Evolutionary conservation across 306 rosid genomes (phyloP), one percentile per base, ranked within the genome.

Genomic region (Benincasa hispida): DNA sequence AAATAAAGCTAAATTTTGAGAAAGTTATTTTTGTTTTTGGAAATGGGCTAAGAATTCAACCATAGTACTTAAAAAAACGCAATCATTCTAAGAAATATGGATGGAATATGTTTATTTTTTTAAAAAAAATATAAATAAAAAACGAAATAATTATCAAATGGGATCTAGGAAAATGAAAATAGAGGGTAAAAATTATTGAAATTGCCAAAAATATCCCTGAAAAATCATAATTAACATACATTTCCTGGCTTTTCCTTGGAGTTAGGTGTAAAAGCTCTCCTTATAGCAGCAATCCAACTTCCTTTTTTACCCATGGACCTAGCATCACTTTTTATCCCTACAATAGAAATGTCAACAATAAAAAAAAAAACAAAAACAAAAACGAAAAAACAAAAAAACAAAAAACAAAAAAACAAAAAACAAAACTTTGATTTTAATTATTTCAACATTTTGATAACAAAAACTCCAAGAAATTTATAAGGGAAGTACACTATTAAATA

Each of bases 261-360:
- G 79, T 85, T 92, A 25, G 86, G 95, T 60, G 87, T 79, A 81
- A 94, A 92, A 76, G 86, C 95, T 74, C 92, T 90, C 86, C 90
- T 94, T 82, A 94, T 89, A 74, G 96, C 95, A 76, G 97, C 84
- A 89, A 94, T 88, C 97, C 99, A 94, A 83, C 93, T 85, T 77
- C 99, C 96, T 48, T 86, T 92, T 91, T 89, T 94, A 81, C 99
- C 97, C 99, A 94, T 93, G 81, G 80, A 84, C 89, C 88, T 80
- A 88, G 94, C 96, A 94, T 94, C 87, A 84, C 90, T 83, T 75
- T 86, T 55, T 84, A 82, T 81, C 80, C 87, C 96, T 89, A 86
- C 41, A 70, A 8, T 17, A 12, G 4, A 74, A 74, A 32, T 68
- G n/a, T 0, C 10, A 32, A 34, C 12, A n/a, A 74, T 8, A 9